Evolutionary conservation across 768 basidiomycete genomes (phyloP).

Genomic region (Leccinum truebloodii): DNA sequence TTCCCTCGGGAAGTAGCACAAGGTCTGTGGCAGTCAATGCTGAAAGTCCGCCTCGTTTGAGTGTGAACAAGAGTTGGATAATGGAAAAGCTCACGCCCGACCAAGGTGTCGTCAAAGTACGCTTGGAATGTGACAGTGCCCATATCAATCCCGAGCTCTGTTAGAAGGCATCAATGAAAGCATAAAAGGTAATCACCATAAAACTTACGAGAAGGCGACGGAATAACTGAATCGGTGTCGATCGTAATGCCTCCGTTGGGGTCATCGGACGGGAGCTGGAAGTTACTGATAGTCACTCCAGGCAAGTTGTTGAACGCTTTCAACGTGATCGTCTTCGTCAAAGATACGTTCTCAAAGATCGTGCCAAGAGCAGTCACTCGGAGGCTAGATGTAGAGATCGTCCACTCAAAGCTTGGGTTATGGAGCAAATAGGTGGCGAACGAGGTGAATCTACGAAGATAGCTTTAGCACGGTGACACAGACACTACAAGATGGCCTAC

Average conservation of each 20-base stretch:
- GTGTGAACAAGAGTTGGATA: background rate
- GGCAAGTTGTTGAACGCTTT: constrained; percentile 73
- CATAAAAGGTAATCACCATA: background rate
- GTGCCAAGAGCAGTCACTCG: constrained; percentile 67
- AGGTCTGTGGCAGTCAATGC: constrained; percentile 54
- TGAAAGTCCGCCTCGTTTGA: constrained; percentile 25
- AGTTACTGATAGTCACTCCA: constrained; percentile 70
- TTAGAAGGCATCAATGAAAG: constrained; percentile 17
- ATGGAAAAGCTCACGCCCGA: constrained; percentile 56
- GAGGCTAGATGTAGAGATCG: constrained; percentile 63
- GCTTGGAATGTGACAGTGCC: constrained; percentile 64
- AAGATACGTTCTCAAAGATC: constrained; percentile 62
- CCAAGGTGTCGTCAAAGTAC: constrained; percentile 52
- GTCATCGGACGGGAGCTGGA: constrained; percentile 67
- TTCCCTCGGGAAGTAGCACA: constrained; percentile 48
- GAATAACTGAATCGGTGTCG: constrained; percentile 65
- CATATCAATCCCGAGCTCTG: constrained; percentile 70
- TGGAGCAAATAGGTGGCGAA: constrained; percentile 70
- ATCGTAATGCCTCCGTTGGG: constrained; percentile 70
- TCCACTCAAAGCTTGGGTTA: constrained; percentile 66
- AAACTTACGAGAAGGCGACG: constrained; percentile 64
- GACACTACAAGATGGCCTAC: constrained; percentile 35
- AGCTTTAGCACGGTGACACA: background rate
- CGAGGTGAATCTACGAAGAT: constrained; percentile 50
- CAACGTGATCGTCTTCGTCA: constrained; percentile 61